phyloP scores from a whole-genome alignment of 1,139 yeast species.

The Eremothecium sinecaudum region DNA sequence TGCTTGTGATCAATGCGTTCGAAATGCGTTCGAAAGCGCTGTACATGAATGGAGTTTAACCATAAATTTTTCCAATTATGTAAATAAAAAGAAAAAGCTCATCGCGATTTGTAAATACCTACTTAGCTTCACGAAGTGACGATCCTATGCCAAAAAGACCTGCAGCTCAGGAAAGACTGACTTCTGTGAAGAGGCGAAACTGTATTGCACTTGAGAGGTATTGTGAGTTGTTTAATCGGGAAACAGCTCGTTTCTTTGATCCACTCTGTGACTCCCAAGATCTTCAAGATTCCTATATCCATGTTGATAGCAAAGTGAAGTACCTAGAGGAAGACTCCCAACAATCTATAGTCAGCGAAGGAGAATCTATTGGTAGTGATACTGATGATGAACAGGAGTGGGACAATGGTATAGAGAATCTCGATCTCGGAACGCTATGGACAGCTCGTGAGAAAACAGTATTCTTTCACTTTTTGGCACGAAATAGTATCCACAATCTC shows the following conservation, averaged over 20 bases:
- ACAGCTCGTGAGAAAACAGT: slow-evolving; percentile 22
- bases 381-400: slow-evolving; percentile 5
- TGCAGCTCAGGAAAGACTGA: background rate
- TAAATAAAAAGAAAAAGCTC: too few relatives aligned
- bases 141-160: slow-evolving; percentile 1
- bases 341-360: slow-evolving; percentile 5
- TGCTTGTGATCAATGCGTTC: too few relatives aligned
- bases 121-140: too few relatives aligned
- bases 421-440: slow-evolving; percentile 23
- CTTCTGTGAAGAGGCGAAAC: slow-evolving; percentile 5
- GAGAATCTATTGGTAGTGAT: slow-evolving; percentile 3
- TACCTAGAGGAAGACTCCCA: slow-evolving; percentile 11
- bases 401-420: slow-evolving; percentile 3
- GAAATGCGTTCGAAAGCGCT: too few relatives aligned
- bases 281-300: slow-evolving; percentile 20
- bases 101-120: too few relatives aligned
- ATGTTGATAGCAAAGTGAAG: slow-evolving; percentile 15
- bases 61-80: too few relatives aligned
- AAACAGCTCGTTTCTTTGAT: slow-evolving; percentile 16
- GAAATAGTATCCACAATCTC: slow-evolving; percentile 26
- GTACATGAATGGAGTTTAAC: too few relatives aligned
- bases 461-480: slow-evolving; percentile 24
- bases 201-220: slow-evolving; percentile 14
- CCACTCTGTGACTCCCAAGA: slow-evolving; percentile 15
- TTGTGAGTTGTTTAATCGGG: slow-evolving; percentile 16